A percentile compares a stretch with the other conserved stretches of the same genome.
These are phyloP conservation scores for Citrus trifoliata DNA, from an alignment of 345 rosid species.

Conservation along the genomic window DNA sequence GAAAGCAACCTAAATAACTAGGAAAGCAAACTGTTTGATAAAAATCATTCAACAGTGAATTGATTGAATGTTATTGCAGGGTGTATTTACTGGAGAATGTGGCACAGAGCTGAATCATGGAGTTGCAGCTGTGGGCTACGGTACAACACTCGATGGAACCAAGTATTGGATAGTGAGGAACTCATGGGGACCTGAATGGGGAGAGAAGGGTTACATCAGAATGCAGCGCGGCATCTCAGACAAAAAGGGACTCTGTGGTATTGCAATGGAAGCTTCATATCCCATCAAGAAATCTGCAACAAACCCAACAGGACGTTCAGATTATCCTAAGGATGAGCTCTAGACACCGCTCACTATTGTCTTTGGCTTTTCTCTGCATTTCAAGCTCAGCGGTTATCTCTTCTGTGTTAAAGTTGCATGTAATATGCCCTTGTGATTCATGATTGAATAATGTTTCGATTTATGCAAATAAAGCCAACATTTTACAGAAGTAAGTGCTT, in stretches of 20 bases:
- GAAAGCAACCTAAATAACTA: neutral
- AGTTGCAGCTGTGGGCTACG: constrained; percentile 66
- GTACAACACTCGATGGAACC: constrained; percentile 63
- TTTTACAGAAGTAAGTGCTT: neutral
- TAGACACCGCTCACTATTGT: constrained; percentile 15
- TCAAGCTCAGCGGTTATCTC: neutral
- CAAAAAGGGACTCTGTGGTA: constrained; percentile 57
- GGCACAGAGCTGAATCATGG: constrained; percentile 70
- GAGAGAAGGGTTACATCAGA: constrained; percentile 68
- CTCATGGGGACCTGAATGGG: constrained; percentile 83
- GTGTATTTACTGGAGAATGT: constrained; percentile 59
- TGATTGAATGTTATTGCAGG: constrained; percentile 32
- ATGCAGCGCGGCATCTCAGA: constrained; percentile 46
- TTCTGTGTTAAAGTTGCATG: neutral
- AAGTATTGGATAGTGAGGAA: constrained; percentile 76
- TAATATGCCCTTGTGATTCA: neutral
- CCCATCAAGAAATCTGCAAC: constrained; percentile 52
- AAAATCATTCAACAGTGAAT: neutral
- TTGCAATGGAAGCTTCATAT: constrained; percentile 74
- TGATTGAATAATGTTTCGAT: neutral
- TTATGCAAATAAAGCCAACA: neutral
- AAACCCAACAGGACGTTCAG: constrained; percentile 34
- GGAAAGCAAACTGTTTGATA: neutral
- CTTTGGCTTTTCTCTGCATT: neutral
- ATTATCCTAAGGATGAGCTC: constrained; percentile 60